Percentiles rank a stretch among this genome's conserved stretches.
phyloP scores from a whole-genome alignment of 768 basidiomycete genomes.

The Boletus barrowsii region DNA sequence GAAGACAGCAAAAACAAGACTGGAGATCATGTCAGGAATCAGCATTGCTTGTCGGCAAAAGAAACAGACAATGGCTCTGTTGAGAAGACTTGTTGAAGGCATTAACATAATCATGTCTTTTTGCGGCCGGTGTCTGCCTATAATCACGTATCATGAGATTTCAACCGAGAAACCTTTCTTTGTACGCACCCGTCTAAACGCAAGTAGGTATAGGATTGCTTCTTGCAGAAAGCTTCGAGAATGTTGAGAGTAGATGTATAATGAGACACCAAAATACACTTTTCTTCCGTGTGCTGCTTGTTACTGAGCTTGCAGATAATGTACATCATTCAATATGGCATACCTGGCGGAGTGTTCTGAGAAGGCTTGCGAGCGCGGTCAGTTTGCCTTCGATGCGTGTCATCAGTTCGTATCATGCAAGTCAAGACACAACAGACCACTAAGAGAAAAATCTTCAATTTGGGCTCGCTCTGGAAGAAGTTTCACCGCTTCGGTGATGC shows the following conservation, averaged over 20 bases:
- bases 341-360: constrained; percentile 60
- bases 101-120: constrained; percentile 86
- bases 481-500: constrained; percentile 56
- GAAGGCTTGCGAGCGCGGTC: constrained; percentile 58
- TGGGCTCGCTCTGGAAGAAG: constrained; percentile 58
- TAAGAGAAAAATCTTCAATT: constrained; percentile 71
- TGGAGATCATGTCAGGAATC: constrained; percentile 28
- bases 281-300: constrained; percentile 75
- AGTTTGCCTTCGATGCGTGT: constrained; percentile 61
- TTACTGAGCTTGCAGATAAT: constrained; percentile 1
- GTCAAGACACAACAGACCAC: constrained; percentile 52
- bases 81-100: constrained; percentile 80
- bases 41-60: background rate
- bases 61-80: constrained; percentile 59
- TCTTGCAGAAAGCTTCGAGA: constrained; percentile 81
- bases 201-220: constrained; percentile 69
- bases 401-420: background rate
- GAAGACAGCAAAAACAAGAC: constrained; percentile 91
- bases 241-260: constrained; percentile 94
- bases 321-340: background rate
- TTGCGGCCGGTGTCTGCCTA: constrained; percentile 73
- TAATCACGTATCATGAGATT: background rate
- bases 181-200: constrained; percentile 77
- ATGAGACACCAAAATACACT: constrained; percentile 95
- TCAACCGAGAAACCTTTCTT: background rate